Conservation (phyloP, 805 yeast species). For the Candida pini region DNA sequence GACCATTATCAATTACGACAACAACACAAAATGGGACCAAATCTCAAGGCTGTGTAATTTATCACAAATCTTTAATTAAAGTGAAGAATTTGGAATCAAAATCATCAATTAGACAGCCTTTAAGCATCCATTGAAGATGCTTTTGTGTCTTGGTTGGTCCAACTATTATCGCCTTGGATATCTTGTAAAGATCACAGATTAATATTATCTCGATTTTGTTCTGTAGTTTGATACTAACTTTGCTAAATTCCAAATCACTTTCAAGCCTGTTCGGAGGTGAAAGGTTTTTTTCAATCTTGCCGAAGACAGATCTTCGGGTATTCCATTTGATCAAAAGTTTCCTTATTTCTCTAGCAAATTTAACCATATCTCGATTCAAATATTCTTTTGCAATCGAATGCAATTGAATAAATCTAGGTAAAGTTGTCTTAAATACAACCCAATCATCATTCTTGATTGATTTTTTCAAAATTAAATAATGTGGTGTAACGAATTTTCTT, state of each 20-base stretch:
- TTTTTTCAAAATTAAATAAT: constrained; percentile 39
- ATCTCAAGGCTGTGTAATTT: too few species aligned
- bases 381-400: constrained; percentile 17
- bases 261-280: constrained; percentile 12
- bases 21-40: too few species aligned
- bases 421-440: constrained; percentile 30
- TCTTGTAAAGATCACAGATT: constrained; percentile 16
- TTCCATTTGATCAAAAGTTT: constrained; percentile 21
- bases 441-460: constrained; percentile 23
- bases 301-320: constrained; percentile 13
- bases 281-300: constrained; percentile 9
- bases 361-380: constrained; percentile 19
- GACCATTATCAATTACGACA: constrained; percentile 4
- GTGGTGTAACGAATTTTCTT: constrained; percentile 34
- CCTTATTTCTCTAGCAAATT: constrained; percentile 23
- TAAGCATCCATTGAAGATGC: too few species aligned
- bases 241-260: constrained; percentile 24
- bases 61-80: too few species aligned
- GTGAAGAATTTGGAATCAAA: too few species aligned
- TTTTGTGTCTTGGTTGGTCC: too few species aligned
- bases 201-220: constrained; percentile 17
- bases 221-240: constrained; percentile 18
- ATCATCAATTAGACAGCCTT: too few species aligned
- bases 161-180: constrained; percentile 14
- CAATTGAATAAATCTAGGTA: constrained; percentile 28